Percentiles rank a stretch among this genome's conserved stretches.
Conservation (phyloP, 495 filamentous ascomycete species). For the Penicillium fimorum region DNA sequence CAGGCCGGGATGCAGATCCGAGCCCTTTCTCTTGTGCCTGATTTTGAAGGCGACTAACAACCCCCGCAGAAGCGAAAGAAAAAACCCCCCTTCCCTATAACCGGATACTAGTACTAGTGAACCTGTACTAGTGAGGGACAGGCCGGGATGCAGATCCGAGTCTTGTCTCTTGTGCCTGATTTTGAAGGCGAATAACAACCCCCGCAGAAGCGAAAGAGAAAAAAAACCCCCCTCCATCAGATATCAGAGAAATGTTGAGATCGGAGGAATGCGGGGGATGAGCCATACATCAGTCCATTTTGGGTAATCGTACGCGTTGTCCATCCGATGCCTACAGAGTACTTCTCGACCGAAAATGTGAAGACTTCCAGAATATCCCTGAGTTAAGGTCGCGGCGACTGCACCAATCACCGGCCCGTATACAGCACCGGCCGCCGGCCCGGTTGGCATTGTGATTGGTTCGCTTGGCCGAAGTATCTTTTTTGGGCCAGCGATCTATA, state of each 20-base stretch:
- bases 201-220: neutral
- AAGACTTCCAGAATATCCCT: slow-evolving; percentile 28
- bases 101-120: no score
- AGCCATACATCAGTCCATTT: slow-evolving; percentile 20
- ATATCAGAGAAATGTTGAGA: neutral
- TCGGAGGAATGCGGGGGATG: slow-evolving; percentile 27
- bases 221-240: neutral
- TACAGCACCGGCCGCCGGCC: slow-evolving; percentile 28
- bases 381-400: slow-evolving; percentile 17
- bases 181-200: neutral
- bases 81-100: neutral
- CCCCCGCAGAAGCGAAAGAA: neutral
- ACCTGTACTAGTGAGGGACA: neutral
- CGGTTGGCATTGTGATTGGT: slow-evolving; percentile 26
- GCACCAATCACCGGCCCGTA: slow-evolving; percentile 19
- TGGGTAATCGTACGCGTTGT: slow-evolving; percentile 26
- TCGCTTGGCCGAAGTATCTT: slow-evolving; percentile 17
- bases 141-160: neutral
- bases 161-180: neutral
- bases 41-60: neutral
- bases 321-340: neutral
- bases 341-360: neutral
- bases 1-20: neutral
- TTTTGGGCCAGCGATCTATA: slow-evolving; percentile 25
- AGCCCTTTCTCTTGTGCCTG: neutral